Evolutionary conservation across 352 stramenopile species (phyloP).

Genomic region (Hyaloperonospora brassicae): DNA sequence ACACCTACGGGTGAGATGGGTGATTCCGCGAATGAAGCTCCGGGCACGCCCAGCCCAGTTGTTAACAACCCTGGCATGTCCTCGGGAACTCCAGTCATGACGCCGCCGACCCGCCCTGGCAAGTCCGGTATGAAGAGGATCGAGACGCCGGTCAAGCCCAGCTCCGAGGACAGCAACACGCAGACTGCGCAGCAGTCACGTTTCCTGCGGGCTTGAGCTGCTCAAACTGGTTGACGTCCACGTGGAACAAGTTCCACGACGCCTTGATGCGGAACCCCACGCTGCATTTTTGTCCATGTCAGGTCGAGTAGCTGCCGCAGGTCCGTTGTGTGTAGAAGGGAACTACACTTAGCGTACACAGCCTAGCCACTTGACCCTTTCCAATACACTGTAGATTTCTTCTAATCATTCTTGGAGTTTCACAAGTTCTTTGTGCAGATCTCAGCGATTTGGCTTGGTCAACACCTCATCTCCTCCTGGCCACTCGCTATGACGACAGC

Average conservation of each 20-base stretch:
- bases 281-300: conserved; percentile 29
- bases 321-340: conserved; percentile 8
- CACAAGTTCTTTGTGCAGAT: no score
- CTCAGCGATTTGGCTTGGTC: no score
- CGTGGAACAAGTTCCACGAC: neutral
- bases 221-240: no score
- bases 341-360: conserved; percentile 18
- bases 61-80: no score
- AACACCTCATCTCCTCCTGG: neutral
- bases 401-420: no score
- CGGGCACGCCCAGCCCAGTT: neutral
- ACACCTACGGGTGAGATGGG: conserved; percentile 3
- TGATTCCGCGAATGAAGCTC: conserved; percentile 16
- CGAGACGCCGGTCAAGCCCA: no score
- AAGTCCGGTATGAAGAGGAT: no score
- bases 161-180: no score
- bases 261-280: conserved; percentile 23
- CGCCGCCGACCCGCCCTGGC: no score
- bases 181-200: no score
- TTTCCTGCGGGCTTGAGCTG: no score
- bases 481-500: conserved; percentile 6
- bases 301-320: conserved; percentile 3
- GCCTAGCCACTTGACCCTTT: conserved; percentile 9
- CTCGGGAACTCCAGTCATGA: no score
- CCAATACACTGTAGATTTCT: conserved; percentile 14